Percentiles rank a stretch among this genome's conserved stretches.
Evolutionary conservation across 192 early-diverging fungal genomes (phyloP).

Genomic region (Phycomyces nitens): DNA sequence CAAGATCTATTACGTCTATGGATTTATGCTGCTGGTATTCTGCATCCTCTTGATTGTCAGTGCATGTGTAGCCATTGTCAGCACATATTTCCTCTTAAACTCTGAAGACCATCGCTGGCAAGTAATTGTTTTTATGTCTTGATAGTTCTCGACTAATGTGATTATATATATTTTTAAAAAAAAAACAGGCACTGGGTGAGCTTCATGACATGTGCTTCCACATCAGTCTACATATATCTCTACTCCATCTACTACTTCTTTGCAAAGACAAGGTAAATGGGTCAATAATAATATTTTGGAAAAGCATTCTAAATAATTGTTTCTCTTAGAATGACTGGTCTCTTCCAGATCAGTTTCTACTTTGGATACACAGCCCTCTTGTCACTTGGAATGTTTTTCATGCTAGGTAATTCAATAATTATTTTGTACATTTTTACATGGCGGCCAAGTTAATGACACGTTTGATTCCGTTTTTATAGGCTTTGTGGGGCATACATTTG

Average conservation of each 20-base stretch:
- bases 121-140: neutral
- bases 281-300: neutral
- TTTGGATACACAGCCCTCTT: conserved; percentile 73
- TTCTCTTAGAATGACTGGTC: conserved; percentile 65
- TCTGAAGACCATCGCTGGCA: conserved; percentile 79
- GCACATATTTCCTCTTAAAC: conserved; percentile 75
- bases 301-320: neutral
- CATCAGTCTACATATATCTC: conserved; percentile 70
- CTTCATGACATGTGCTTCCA: conserved; percentile 72
- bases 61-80: conserved; percentile 67
- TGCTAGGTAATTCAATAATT: conserved; percentile 59
- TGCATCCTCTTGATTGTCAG: conserved; percentile 66
- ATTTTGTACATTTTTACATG: neutral
- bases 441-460: too few relatives aligned
- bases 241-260: conserved; percentile 79
- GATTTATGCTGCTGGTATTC: conserved; percentile 73
- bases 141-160: neutral
- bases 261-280: conserved; percentile 60
- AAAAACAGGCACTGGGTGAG: conserved; percentile 67
- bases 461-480: too few relatives aligned
- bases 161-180: neutral
- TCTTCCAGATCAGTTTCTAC: conserved; percentile 76
- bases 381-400: conserved; percentile 62
- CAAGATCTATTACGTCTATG: conserved; percentile 79
- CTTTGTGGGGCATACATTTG: conserved; percentile 63